Evolutionary conservation across 1,284 basidiomycete genomes (phyloP), one percentile per base, ranked within the genome.

Genomic region (Tylopilus sp.): DNA sequence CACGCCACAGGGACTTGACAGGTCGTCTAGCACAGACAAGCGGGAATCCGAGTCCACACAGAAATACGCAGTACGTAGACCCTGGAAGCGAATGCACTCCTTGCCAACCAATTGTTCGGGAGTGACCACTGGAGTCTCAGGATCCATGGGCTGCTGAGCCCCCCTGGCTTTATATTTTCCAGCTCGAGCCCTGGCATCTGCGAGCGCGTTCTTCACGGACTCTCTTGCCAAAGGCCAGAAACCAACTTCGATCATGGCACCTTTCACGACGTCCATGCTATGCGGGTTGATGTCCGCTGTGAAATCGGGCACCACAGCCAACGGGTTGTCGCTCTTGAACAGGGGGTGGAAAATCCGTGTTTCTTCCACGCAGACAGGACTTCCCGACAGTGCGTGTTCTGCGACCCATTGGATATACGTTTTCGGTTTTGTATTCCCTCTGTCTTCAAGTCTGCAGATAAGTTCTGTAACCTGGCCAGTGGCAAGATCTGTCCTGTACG

Each of bases 391-490:
- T 11, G 80, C 75, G 61, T 95, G 89, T 57, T 91, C 86, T 37
- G 92, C 93, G 15, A 99, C 91, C 97, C 97, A 99, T 67, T 99
- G 97, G 64, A 99, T 93, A 73, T 87, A 99, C 13, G 94, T 87
- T 68, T 97, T 97, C 28, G 94, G 89, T 67, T 97, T 98, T 68
- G 82, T 86, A 10, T 74, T 66, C 10, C 76, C 78, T 34, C 75
- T 77, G 56, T 92, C 81, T 67, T 97, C 93, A 26, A 94, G 73
- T 33, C 76, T 79, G 66, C 87, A 92, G 45, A 87, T 68, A 41
- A 99, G 79, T 70, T 96, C 92, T 4, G 75, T 76, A 9, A 96
- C 86, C 44, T 82, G 72, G 25, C 91, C 89, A 0, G 82, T 83
- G 1, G 66, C 62, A 4, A 82, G 73, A 68, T 97, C 86, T 4